Percentiles rank a stretch among this genome's conserved stretches.
Evolutionary conservation across 176 grass and related monocot genomes (phyloP).

Genomic region (Cymbopogon citratus): DNA sequence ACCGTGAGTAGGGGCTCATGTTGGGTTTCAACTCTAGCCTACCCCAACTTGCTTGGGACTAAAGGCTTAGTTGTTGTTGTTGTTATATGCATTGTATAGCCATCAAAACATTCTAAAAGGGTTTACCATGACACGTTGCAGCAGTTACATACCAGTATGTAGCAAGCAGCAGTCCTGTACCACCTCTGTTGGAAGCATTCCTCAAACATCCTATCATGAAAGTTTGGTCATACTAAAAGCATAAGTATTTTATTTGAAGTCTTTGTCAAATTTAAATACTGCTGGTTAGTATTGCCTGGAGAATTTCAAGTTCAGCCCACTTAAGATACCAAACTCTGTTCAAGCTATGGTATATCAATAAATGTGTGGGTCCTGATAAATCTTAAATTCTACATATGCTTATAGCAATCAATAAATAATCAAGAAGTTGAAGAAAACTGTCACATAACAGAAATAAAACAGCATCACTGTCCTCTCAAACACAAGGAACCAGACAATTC

Average conservation of each 20-base stretch:
- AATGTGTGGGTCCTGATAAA: background rate
- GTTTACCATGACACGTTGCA: background rate
- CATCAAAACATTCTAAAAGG: constrained; percentile 11
- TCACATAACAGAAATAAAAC: background rate
- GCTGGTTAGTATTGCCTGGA: background rate
- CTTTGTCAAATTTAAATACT: background rate
- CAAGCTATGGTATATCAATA: background rate
- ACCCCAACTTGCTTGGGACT: too few relatives aligned
- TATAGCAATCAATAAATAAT: background rate
- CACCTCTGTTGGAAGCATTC: constrained; percentile 97
- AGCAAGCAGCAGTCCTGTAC: constrained; percentile 98
- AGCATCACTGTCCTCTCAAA: constrained; percentile 4
- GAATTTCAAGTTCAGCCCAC: background rate
- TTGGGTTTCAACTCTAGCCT: too few relatives aligned
- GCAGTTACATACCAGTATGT: constrained; percentile 74
- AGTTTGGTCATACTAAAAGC: constrained; percentile 5
- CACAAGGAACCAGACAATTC: background rate
- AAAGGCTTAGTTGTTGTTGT: too few relatives aligned
- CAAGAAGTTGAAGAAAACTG: background rate
- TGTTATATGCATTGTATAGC: background rate
- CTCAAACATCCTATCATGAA: constrained; percentile 88
- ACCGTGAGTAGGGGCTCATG: too few relatives aligned
- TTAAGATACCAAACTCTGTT: constrained; percentile 3
- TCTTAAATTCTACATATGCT: background rate
- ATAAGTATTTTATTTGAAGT: constrained; percentile 13